Evolutionary conservation across 1,139 yeast genomes (phyloP).

Genomic region (Debaryomyces robertsiae): DNA sequence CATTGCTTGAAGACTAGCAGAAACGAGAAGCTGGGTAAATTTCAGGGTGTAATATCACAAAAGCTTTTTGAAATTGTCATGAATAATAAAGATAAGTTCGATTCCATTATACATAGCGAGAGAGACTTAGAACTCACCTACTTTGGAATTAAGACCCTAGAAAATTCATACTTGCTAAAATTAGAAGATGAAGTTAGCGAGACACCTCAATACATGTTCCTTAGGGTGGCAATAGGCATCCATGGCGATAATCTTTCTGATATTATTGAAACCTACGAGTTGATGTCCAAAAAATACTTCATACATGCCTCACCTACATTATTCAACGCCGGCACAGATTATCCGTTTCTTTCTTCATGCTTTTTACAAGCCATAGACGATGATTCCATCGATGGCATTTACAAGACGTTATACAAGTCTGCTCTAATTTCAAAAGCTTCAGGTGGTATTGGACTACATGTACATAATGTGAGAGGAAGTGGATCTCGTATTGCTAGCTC

Average conservation of each 20-base stretch:
- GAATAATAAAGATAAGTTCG: constrained; percentile 34
- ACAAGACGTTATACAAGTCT: constrained; percentile 81
- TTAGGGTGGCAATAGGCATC: constrained; percentile 89
- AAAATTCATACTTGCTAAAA: constrained; percentile 77
- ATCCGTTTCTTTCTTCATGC: constrained; percentile 62
- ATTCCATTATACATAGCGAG: constrained; percentile 35
- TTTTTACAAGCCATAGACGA: constrained; percentile 87
- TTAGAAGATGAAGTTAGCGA: constrained; percentile 74
- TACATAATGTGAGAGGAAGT: constrained; percentile 80
- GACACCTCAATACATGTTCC: constrained; percentile 86
- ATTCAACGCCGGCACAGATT: constrained; percentile 78
- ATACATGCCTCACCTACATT: constrained; percentile 90
- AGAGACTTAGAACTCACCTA: constrained; percentile 48
- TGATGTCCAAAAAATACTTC: constrained; percentile 82
- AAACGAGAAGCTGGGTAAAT: constrained; percentile 18
- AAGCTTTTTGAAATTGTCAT: constrained; percentile 32
- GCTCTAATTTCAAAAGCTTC: constrained; percentile 88
- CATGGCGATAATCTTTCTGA: constrained; percentile 72
- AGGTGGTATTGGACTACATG: constrained; percentile 87
- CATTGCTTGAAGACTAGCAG: constrained; percentile 21
- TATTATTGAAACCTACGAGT: constrained; percentile 77
- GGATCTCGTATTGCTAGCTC: constrained; percentile 90
- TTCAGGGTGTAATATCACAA: constrained; percentile 25
- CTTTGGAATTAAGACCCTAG: constrained; percentile 63
- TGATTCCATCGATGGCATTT: constrained; percentile 88